Base-by-base conservation (phyloP, 139 green algal genomes). In the Auxenochlorella protothecoides region DNA sequence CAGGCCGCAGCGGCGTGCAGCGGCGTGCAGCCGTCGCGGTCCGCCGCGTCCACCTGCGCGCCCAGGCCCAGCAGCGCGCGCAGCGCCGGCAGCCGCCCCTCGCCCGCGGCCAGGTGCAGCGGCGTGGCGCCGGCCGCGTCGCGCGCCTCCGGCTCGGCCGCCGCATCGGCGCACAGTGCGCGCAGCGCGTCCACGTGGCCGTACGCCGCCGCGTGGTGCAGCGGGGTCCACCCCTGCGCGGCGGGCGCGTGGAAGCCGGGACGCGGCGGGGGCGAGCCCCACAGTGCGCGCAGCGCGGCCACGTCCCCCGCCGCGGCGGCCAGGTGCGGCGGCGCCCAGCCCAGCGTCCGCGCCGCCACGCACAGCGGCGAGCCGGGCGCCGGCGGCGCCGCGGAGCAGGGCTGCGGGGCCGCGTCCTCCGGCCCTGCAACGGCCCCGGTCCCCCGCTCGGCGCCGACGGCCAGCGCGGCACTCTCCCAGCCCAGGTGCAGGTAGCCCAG, bases 401-500 rank as follows among this genome's bases (percentile, higher is more conserved):
- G 27, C 27, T 44, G 27, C 27, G 27, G 27, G 27, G 27, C 27
- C 27, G 27, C 27, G 27, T 44, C 27, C 27, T 44, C 27, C 27
- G 27, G 27, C 27, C 27, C 27, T 44, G 27, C 27, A 44, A 44
- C 27, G 27, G 27, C 27, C 27, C 27, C 27, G 27, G 27, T 44
- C 27, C 27, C 27, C 27, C 27, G 27, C 27, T 44, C 27, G 51
- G 59, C 71, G 53, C 75, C 68, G 11, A 83, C 79, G 62, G 83
- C 79, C 15, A 68, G 68, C 2, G 82, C 76, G 15, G 83, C 83
- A 11, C 75, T 69, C 63, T 86, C 84, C 84, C 84, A 89, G 15
- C 84, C 84, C 27, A 89, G 70, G 68, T 88, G 84, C 64, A 89
- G 72, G 68, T 88, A 89, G 7, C 84, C 84, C 79, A 88, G 84